A percentile compares a stretch with the other conserved stretches of the same genome.
Evolutionary conservation across 306 rosid genomes (phyloP).

Genomic region (Vigna unguiculata): DNA sequence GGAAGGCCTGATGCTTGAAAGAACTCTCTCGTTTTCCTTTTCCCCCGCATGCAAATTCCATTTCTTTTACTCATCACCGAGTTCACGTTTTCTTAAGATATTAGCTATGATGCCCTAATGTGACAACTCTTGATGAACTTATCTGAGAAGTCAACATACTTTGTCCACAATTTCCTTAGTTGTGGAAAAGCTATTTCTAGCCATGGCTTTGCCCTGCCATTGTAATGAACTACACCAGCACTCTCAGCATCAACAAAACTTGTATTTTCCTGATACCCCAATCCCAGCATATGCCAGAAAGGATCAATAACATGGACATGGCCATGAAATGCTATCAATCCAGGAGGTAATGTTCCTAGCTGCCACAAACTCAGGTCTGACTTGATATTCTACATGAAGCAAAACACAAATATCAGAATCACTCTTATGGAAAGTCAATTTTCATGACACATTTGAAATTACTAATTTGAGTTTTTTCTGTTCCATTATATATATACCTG

Average conservation of each 20-base stretch:
- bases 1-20: slow-evolving; percentile 55
- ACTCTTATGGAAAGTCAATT: slow-evolving; percentile 30
- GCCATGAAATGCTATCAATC: slow-evolving; percentile 97
- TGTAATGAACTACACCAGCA: slow-evolving; percentile 92
- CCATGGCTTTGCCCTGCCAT: slow-evolving; percentile 99
- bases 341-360: slow-evolving; percentile 98
- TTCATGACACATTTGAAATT: slow-evolving; percentile 15
- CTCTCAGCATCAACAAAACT: slow-evolving; percentile 70
- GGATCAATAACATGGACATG: slow-evolving; percentile 85
- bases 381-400: slow-evolving; percentile 80
- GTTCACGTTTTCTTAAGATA: slow-evolving; percentile 46
- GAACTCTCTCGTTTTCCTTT: slow-evolving; percentile 55
- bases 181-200: slow-evolving; percentile 92
- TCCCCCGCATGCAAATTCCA: slow-evolving; percentile 50
- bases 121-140: slow-evolving; percentile 91
- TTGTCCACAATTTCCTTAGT: slow-evolving; percentile 80
- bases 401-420: slow-evolving; percentile 6
- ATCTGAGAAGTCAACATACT: slow-evolving; percentile 85
- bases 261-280: slow-evolving; percentile 96
- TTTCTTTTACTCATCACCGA: slow-evolving; percentile 47
- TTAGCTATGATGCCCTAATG: slow-evolving; percentile 68
- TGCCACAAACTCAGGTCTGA: slow-evolving; percentile 99
- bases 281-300: slow-evolving; percentile 98
- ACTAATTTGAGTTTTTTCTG: neutral
- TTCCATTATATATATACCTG: slow-evolving; percentile 55